A percentile compares a stretch with the other conserved stretches of the same genome.
Evolutionary conservation across 140 eudicot genomes (phyloP).

Genomic region (Oenanthe javanica): DNA sequence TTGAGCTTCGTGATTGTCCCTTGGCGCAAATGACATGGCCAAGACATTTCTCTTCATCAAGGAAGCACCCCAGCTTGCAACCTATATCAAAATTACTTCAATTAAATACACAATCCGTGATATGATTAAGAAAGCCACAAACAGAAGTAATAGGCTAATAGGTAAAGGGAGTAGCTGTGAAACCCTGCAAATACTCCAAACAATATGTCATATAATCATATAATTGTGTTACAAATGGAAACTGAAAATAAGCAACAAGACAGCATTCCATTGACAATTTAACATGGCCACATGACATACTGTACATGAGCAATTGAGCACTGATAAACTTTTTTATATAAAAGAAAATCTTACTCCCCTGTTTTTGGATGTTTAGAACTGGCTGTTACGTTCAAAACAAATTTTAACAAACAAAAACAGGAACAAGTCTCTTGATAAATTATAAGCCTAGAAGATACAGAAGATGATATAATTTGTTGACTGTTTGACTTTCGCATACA

Average conservation of each 20-base stretch:
- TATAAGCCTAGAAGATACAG: background rate
- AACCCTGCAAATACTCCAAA: background rate
- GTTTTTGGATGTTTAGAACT: background rate
- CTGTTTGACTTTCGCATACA: no score
- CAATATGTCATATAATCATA: background rate
- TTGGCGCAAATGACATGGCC: constrained; percentile 75
- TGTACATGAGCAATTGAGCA: background rate
- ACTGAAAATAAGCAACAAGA: background rate
- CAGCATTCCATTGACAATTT: background rate
- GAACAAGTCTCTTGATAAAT: background rate
- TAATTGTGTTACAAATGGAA: background rate
- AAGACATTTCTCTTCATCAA: constrained; percentile 58
- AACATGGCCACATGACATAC: background rate
- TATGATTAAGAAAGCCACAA: background rate
- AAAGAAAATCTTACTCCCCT: background rate
- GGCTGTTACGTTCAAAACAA: background rate
- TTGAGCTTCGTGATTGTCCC: constrained; percentile 89
- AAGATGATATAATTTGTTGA: no score
- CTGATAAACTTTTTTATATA: background rate
- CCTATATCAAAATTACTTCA: constrained; percentile 31
- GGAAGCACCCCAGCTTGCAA: constrained; percentile 95
- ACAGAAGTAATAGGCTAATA: background rate
- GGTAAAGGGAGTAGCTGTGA: background rate
- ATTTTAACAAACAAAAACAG: background rate
- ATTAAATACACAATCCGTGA: constrained; percentile 9